Conservation (phyloP, 225 moss, liverwort and hornwort genomes). For the Polytrichum commune region DNA sequence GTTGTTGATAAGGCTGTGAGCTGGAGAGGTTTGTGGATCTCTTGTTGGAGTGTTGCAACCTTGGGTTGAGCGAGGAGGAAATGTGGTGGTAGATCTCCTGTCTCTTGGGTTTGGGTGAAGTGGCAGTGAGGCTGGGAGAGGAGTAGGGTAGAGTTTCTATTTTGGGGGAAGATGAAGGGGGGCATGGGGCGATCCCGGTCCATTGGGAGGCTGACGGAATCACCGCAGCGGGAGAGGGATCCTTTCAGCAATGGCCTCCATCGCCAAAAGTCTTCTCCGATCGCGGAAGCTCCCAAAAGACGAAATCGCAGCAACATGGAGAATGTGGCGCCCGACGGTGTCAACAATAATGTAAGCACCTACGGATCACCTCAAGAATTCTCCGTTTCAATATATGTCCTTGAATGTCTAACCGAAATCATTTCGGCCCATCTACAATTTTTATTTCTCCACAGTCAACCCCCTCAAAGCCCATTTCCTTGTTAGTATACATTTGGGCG, state of each 20-base stretch:
- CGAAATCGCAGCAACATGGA: constrained; percentile 56
- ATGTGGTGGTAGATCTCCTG: neutral
- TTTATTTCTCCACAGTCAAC: no score
- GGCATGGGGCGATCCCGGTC: constrained; percentile 51
- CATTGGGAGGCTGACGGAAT: constrained; percentile 15
- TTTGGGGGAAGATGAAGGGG: constrained; percentile 28
- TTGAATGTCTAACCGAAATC: no score
- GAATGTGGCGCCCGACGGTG: constrained; percentile 48
- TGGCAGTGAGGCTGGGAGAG: no score
- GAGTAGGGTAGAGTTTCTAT: neutral
- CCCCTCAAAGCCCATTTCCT: no score
- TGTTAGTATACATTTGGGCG: no score
- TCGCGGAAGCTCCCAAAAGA: constrained; percentile 35
- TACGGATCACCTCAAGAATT: no score
- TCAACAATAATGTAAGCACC: no score
- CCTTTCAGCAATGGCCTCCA: constrained; percentile 55
- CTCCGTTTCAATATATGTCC: no score
- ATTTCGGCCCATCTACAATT: no score
- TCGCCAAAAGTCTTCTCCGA: constrained; percentile 36
- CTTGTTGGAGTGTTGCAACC: neutral
- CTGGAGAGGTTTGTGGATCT: no score
- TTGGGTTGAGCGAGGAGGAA: neutral
- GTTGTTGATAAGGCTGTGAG: no score
- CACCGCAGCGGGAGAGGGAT: constrained; percentile 59
- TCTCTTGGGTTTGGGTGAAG: no score